Base-by-base conservation (phyloP, 306 rosid species). In the Lathyrus tuberosus region DNA sequence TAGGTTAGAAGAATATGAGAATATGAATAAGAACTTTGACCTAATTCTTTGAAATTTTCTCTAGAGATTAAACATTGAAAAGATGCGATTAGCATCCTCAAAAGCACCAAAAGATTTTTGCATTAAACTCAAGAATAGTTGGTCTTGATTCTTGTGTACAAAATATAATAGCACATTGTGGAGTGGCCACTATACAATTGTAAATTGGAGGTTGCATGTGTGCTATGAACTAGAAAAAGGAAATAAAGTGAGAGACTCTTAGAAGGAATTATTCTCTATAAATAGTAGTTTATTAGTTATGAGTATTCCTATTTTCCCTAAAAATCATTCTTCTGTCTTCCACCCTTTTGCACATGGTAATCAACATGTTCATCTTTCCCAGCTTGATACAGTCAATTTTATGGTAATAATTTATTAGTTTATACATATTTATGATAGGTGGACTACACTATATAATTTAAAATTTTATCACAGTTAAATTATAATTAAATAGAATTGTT, bases 31-130 rank as follows among this genome's bases (percentile, higher is more conserved):
- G 47, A 40, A 68, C 63, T 75, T 81, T 79, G 85, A 84, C 82
- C 82, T 84, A 71, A 80, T 70, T 75, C 76, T 78, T 84, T 72
- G 74, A 85, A n/a, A 79, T 65, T 80, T 81, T 64, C 42, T 67
- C 42, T 65, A 13, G 35, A 51, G 66, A 56, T 51, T 78, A 77
- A 84, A 77, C 75, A 70, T 56, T 79, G 82, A 77, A 79, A 83
- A 84, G 87, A 81, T 69, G 84, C 79, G 83, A 81, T 77, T 78
- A 78, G 92, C 92, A 85, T 89, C 96, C 65, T 75, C 44, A 62
- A 86, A 86, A 84, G 85, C 84, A 81, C 73, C 74, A 35, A 83
- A 81, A 81, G 76, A 63, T 73, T 76, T 68, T 78, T 67, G 70
- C 84, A 71, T 78, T 54, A 38, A 49, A 57, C 79, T 73, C 58